Conservation (phyloP, 1,284 basidiomycete genomes). For the Moniliella sp. region DNA sequence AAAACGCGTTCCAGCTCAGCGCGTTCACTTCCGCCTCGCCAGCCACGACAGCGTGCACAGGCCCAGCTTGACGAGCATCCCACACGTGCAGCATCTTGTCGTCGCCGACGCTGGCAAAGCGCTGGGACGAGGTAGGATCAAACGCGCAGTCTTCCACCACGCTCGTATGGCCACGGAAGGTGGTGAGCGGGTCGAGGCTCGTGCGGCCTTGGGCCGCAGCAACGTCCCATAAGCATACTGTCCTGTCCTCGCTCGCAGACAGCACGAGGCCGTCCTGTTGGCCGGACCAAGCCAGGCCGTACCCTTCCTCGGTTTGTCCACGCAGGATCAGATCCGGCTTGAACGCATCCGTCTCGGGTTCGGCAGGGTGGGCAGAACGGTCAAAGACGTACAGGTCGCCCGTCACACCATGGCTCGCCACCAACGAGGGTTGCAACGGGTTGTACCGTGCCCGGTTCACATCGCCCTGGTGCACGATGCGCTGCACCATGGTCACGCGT, state of each 20-base stretch:
- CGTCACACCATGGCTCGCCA: slow-evolving; percentile 74
- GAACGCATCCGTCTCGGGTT: slow-evolving; percentile 64
- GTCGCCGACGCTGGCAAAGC: slow-evolving; percentile 86
- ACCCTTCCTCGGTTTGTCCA: slow-evolving; percentile 86
- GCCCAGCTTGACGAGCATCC: slow-evolving; percentile 21
- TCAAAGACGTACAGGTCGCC: slow-evolving; percentile 88
- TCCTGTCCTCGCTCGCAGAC: slow-evolving; percentile 83
- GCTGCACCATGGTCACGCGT: slow-evolving; percentile 69
- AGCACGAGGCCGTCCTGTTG: slow-evolving; percentile 59
- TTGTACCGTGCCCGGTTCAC: slow-evolving; percentile 93
- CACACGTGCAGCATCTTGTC: slow-evolving; percentile 82
- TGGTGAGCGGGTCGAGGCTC: too few species aligned
- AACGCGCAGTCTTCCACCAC: slow-evolving; percentile 85
- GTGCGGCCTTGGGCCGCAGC: too few species aligned
- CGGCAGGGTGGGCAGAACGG: slow-evolving; percentile 80
- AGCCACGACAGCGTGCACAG: too few species aligned
- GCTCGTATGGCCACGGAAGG: too few species aligned
- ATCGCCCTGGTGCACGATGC: slow-evolving; percentile 85
- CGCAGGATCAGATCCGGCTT: slow-evolving; percentile 72
- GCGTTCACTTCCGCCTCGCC: too few species aligned
- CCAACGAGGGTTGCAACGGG: slow-evolving; percentile 90
- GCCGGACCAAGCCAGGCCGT: slow-evolving; percentile 79
- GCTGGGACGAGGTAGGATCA: slow-evolving; percentile 60
- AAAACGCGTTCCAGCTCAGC: slow-evolving; percentile 72
- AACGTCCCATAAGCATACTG: slow-evolving; percentile 87